phyloP scores from a whole-genome alignment of 345 rosid genomes.

The Acer campestre region DNA sequence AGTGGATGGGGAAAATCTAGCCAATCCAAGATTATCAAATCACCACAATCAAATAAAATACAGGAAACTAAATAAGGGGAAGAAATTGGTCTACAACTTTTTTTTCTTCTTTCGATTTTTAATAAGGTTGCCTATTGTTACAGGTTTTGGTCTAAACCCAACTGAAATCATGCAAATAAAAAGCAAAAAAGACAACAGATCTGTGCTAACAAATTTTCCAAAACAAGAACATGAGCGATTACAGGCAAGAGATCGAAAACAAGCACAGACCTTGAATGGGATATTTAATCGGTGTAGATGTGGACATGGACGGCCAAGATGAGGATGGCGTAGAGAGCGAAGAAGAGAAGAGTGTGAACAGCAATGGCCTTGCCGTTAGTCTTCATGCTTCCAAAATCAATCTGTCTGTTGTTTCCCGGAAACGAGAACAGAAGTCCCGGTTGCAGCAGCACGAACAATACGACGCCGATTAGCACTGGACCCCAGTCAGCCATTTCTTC shows the following conservation, averaged over 20 bases:
- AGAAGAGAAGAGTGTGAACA: constrained; percentile 83
- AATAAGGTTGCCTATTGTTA: background rate
- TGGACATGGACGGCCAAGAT: constrained; percentile 78
- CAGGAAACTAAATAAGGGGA: background rate
- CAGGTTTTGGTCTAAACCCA: background rate
- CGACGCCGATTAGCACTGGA: constrained; percentile 79
- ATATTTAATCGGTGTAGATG: constrained; percentile 73
- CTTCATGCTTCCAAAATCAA: constrained; percentile 83
- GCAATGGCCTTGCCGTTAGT: constrained; percentile 93
- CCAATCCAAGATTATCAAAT: background rate
- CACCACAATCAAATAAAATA: too few relatives aligned
- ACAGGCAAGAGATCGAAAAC: background rate
- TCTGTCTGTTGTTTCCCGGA: constrained; percentile 60
- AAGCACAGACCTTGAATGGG: constrained; percentile 9
- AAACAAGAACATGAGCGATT: background rate
- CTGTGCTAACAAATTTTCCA: constrained; percentile 1
- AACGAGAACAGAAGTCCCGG: constrained; percentile 85
- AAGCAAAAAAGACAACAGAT: background rate
- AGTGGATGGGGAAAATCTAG: background rate
- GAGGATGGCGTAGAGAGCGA: constrained; percentile 72
- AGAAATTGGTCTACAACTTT: background rate
- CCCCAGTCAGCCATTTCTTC: constrained; percentile 90
- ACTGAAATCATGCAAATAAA: background rate
- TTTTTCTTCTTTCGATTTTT: background rate
- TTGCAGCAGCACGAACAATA: constrained; percentile 77